Base-by-base conservation (phyloP, 2,329 filamentous ascomycete genomes). In the Amesomyces nigricolor region DNA sequence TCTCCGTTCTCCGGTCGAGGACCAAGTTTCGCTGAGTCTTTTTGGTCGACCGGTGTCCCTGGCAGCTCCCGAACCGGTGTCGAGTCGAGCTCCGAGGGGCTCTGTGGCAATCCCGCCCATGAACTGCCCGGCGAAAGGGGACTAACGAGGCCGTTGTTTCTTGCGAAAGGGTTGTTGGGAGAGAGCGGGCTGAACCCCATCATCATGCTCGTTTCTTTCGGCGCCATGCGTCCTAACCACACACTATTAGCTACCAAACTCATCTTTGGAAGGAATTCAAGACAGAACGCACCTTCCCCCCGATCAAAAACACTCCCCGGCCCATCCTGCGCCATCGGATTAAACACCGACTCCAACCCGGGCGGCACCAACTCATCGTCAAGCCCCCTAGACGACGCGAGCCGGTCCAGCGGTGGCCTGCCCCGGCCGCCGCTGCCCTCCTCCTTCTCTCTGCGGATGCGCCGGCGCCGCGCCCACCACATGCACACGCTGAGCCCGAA, bases 81-180 rank as follows among this genome's bases (percentile, higher is more conserved):
- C 13, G 60, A 56, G 29, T 61, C 61, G 17, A 61, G 57, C 50
- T 62, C 60, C 1, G 52, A 47, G 26, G 47, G 47, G 19, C 42
- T 52, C 2, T 19, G 32, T 2, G 22, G 43, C 10, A 46, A 13
- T 11, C 39, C 42, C 5, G 22, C 6, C 48, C 29, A 37, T 8
- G 44, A 19, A 30, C 29, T 29, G 6, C 29, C 30, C 2, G 48
- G 39, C 8, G 45, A 26, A 39, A 53, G 48, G 22, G 53, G 43
- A 30, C 49, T 57, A 19, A 38, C 43, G 35, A 47, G 44, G 5
- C 40, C 22, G 46, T 30, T 53, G n/a, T 51, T 45, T n/a, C 19
- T 17, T 44, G 39, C 58, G 49, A n/a, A 40, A 32, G 47, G 54
- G 32, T 17, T 40, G 9, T 44, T 48, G n/a, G 42, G 44, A 1